Conservation (phyloP, 1,284 basidiomycete genomes). For the Butyriboletus appendiculatus region DNA sequence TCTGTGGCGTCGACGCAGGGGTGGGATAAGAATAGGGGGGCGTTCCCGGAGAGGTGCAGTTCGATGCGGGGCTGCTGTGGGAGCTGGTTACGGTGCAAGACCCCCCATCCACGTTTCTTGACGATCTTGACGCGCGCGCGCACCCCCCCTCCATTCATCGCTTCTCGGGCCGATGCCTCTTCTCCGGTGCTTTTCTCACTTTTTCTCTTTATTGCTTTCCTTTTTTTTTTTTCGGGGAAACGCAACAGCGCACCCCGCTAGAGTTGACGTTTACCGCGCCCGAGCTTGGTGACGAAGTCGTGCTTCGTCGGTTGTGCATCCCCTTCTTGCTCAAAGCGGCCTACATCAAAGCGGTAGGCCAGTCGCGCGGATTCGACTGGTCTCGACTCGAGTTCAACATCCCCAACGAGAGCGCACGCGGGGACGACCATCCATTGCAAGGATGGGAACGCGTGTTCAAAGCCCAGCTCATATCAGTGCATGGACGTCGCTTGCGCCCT, state of each 20-base stretch:
- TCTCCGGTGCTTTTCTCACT: neutral
- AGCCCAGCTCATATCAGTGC: too few relatives aligned
- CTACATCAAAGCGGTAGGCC: conserved; percentile 79
- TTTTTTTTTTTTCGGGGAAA: neutral
- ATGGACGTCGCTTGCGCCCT: too few relatives aligned
- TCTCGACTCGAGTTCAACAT: conserved; percentile 79
- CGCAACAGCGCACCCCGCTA: conserved; percentile 48
- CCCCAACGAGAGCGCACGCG: conserved; percentile 55
- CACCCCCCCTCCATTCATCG: neutral
- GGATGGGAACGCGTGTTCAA: conserved; percentile 79
- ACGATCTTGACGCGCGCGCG: too few relatives aligned
- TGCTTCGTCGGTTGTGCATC: conserved; percentile 71
- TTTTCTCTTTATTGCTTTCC: neutral
- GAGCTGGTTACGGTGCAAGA: conserved; percentile 23
- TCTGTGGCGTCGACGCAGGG: conserved; percentile 26
- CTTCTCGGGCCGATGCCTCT: neutral
- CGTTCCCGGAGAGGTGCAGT: conserved; percentile 22
- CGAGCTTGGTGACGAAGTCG: conserved; percentile 57
- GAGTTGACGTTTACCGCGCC: conserved; percentile 56
- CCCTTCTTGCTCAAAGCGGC: conserved; percentile 74
- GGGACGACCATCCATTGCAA: conserved; percentile 63
- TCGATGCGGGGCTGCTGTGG: conserved; percentile 15
- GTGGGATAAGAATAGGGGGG: conserved; percentile 18
- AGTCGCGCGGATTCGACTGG: conserved; percentile 76
- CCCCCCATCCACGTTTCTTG: too few relatives aligned